Conservation (phyloP, 1,284 basidiomycete genomes). For the Xanthoconium separans region DNA sequence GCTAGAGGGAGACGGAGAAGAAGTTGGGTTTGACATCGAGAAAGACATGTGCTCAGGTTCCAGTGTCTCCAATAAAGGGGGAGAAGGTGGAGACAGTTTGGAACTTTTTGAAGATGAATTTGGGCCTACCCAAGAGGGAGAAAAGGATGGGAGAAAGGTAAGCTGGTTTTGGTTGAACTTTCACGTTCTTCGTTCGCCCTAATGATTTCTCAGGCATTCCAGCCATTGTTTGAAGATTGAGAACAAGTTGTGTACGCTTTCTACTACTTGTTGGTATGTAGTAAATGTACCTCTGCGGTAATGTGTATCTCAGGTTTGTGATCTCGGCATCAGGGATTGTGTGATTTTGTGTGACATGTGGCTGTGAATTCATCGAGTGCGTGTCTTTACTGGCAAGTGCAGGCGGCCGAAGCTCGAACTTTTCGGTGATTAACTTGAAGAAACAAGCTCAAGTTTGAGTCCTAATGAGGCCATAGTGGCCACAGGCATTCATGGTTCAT, state of each 20-base stretch:
- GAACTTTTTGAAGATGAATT: slow-evolving; percentile 46
- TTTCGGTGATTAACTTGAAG: too few species aligned
- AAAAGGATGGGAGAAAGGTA: slow-evolving; percentile 36
- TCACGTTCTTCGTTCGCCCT: background rate
- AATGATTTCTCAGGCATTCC: slow-evolving; percentile 44
- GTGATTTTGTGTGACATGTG: too few species aligned
- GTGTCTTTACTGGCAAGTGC: too few species aligned
- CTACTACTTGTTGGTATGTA: background rate
- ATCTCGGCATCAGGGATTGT: too few species aligned
- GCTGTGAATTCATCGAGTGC: too few species aligned
- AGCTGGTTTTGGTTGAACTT: slow-evolving; percentile 11
- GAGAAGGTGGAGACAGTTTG: slow-evolving; percentile 30
- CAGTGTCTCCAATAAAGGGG: background rate
- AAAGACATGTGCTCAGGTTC: slow-evolving; percentile 1
- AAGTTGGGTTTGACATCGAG: slow-evolving; percentile 47
- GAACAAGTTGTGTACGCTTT: background rate
- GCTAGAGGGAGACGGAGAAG: slow-evolving; percentile 65
- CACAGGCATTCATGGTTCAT: too few species aligned
- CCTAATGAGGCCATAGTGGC: too few species aligned
- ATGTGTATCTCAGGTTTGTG: too few species aligned
- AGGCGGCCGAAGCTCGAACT: too few species aligned
- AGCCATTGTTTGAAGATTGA: slow-evolving; percentile 68
- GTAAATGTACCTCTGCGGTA: background rate
- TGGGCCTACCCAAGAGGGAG: slow-evolving; percentile 49
- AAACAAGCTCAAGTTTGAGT: too few species aligned